Percentiles rank a stretch among this genome's conserved stretches.
These are phyloP conservation scores for Scutellaria galericulata DNA, from an alignment of 257 asterid species.

Conservation along the genomic window DNA sequence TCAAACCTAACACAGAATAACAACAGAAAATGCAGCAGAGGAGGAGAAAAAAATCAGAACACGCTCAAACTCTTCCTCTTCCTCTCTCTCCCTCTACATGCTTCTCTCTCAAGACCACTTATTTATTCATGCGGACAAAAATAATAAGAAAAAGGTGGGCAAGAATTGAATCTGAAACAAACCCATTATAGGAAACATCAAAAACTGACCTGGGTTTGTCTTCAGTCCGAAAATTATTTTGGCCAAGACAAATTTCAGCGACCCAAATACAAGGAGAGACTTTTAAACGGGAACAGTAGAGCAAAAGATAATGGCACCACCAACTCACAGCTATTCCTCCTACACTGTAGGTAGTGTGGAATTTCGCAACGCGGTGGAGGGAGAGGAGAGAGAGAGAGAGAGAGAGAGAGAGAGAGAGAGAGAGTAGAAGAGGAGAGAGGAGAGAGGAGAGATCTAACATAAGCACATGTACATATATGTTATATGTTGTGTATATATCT, in stretches of 20 bases:
- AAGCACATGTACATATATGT: not conserved
- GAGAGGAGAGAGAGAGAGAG: constrained; percentile 20
- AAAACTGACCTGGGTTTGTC: constrained; percentile 68
- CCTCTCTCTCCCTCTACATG: constrained; percentile 31
- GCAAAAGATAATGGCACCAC: constrained; percentile 20
- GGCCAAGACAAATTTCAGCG: constrained; percentile 44
- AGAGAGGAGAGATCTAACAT: constrained; percentile 9
- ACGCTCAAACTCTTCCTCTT: constrained; percentile 27
- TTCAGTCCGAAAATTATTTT: constrained; percentile 40
- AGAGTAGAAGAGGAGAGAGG: not conserved
- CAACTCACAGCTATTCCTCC: constrained; percentile 29
- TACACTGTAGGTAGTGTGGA: constrained; percentile 28
- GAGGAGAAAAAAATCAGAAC: constrained; percentile 19
- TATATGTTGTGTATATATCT: not conserved
- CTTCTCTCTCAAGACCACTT: constrained; percentile 23
- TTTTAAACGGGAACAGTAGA: not conserved
- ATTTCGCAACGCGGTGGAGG: constrained; percentile 21
- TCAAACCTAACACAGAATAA: constrained; percentile 44
- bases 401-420: constrained; percentile 16
- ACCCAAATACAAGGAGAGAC: constrained; percentile 19
- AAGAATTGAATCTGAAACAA: constrained; percentile 46
- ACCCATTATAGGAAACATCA: constrained; percentile 51
- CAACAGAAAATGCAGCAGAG: constrained; percentile 39
- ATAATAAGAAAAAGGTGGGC: not conserved
- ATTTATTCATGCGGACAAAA: constrained; percentile 35